Evolutionary conservation across 345 rosid genomes (phyloP), one percentile per base, ranked within the genome.

Genomic region (Murraya paniculata): DNA sequence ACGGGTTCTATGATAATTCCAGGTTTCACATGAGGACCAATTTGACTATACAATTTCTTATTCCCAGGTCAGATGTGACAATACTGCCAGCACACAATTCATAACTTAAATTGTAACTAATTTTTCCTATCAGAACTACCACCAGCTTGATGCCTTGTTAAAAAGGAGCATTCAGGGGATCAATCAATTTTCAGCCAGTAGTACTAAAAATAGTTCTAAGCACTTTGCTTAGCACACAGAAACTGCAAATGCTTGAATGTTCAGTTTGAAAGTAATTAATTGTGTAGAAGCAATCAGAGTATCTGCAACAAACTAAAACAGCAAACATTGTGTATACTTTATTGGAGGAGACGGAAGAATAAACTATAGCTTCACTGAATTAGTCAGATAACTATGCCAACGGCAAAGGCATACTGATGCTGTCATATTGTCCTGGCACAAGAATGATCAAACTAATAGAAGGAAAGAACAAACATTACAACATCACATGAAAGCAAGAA

Each of bases 401-500:
- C 13, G 18, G 35, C 27, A 74, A 74, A 27, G 7, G 16, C 39
- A 19, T 61, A 24, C 27, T 41, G 57, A 74, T 27, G 21, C 6
- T 22, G 11, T 62, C 11, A 30, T 39, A 48, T 48, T 18, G 16
- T 28, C 31, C 36, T 21, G n/a, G 7, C 21, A 64, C 27, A 62
- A 59, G 24, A 39, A 73, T 70, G 24, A n/a, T 27, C 68, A 48
- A 45, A 11, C 21, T 35, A 25, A 59, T 38, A 24, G 0, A 57
- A 39, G 36, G 50, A 14, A 16, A 33, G 64, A 38, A 59, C n/a
- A 36, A 58, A 38, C 24, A 78, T 33, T 16, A 33, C 66, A 8
- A 53, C 11, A 56, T 65, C 59, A 78, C 7, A 64, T 2, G 19
- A 75, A 55, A 73, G 64, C 33, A 76, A 77, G 75, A 39, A 55